Conservation (phyloP, 257 asterid species). For the Forsythia viridissima region DNA sequence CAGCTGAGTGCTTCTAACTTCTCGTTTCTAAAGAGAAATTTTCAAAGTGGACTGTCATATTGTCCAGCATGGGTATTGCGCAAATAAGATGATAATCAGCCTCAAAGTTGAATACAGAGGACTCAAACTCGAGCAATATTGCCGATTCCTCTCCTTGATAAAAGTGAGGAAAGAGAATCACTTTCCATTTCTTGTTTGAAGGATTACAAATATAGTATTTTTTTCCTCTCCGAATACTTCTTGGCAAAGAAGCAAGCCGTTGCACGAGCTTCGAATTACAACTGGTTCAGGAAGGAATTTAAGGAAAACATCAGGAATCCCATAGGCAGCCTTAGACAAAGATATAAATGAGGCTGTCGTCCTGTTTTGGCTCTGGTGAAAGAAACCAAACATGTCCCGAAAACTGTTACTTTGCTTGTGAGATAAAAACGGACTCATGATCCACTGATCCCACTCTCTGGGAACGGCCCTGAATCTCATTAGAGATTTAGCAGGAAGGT, state of each 20-base stretch:
- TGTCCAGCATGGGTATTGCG: constrained; percentile 27
- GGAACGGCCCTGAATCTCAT: constrained; percentile 40
- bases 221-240: neutral
- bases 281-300: constrained; percentile 28
- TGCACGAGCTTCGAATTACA: constrained; percentile 32
- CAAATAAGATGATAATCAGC: constrained; percentile 34
- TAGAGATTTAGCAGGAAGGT: constrained; percentile 55
- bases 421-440: constrained; percentile 39
- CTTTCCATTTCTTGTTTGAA: constrained; percentile 31
- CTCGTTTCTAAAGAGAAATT: constrained; percentile 35
- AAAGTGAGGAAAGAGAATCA: constrained; percentile 32
- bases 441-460: constrained; percentile 47
- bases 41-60: constrained; percentile 33
- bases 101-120: constrained; percentile 32
- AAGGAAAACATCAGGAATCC: constrained; percentile 35
- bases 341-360: constrained; percentile 14
- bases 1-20: constrained; percentile 32
- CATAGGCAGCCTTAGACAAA: constrained; percentile 28
- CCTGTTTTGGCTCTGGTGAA: constrained; percentile 6
- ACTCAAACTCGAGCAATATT: constrained; percentile 45
- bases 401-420: constrained; percentile 42
- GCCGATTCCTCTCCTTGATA: constrained; percentile 36
- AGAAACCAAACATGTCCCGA: constrained; percentile 45
- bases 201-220: constrained; percentile 51
- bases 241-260: constrained; percentile 44